These are phyloP conservation scores for Sarocladium strictum DNA, from an alignment of 2,329 filamentous ascomycete species.

Conservation along the genomic window DNA sequence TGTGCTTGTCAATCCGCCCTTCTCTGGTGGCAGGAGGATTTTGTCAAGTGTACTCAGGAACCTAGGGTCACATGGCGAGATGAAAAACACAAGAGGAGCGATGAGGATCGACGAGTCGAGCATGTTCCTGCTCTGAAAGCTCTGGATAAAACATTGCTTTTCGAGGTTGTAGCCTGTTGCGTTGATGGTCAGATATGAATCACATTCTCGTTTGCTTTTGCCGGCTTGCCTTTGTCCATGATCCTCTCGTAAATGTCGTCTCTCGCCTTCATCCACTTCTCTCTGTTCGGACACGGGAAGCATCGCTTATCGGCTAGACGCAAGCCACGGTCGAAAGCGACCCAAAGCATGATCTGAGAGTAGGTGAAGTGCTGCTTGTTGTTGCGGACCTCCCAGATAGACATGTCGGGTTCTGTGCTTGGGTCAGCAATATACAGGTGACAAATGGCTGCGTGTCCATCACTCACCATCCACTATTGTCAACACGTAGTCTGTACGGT, in stretches of 20 bases:
- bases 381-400: slow-evolving; percentile 76
- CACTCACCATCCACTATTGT: slow-evolving; percentile 53
- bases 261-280: slow-evolving; percentile 58
- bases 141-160: slow-evolving; percentile 66
- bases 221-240: slow-evolving; percentile 57
- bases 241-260: slow-evolving; percentile 69
- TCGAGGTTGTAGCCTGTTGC: slow-evolving; percentile 60
- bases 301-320: slow-evolving; percentile 70
- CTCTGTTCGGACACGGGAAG: slow-evolving; percentile 65
- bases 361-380: slow-evolving; percentile 73
- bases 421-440: background rate
- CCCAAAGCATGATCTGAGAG: slow-evolving; percentile 81
- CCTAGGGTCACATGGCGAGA: slow-evolving; percentile 69
- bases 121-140: slow-evolving; percentile 64
- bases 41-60: slow-evolving; percentile 67
- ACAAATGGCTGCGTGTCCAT: background rate
- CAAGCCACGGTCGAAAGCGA: slow-evolving; percentile 69
- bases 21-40: slow-evolving; percentile 66
- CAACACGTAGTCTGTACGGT: slow-evolving; percentile 56
- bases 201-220: background rate
- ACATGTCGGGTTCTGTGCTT: slow-evolving; percentile 61
- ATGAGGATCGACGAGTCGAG: slow-evolving; percentile 72
- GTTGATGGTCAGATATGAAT: background rate
- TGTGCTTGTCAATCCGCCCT: slow-evolving; percentile 68
- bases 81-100: slow-evolving; percentile 74